A percentile compares a stretch with the other conserved stretches of the same genome.
phyloP scores from a whole-genome alignment of 148 eudicot species.

The Pharnaceum exiguum region DNA sequence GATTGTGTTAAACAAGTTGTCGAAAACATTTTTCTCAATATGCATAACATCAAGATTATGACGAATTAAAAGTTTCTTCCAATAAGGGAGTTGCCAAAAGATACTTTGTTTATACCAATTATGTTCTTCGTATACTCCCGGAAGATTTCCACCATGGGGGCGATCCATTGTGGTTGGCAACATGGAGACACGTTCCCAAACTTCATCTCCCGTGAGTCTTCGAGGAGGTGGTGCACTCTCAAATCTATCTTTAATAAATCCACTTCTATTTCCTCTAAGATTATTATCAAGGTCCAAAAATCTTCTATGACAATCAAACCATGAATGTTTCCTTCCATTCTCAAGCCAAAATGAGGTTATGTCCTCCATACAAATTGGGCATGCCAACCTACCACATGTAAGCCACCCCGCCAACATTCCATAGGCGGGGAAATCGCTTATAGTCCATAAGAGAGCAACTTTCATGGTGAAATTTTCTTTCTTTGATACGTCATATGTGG shows the following conservation, averaged over 20 bases:
- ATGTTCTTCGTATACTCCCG: background rate
- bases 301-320: constrained; percentile 11
- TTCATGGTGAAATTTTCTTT: background rate
- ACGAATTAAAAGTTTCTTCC: background rate
- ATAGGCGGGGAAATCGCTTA: background rate
- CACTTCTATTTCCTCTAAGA: background rate
- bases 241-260: background rate
- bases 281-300: background rate
- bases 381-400: background rate
- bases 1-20: too few species aligned
- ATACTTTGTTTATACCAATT: background rate
- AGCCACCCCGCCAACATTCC: background rate
- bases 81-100: constrained; percentile 3
- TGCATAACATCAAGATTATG: constrained; percentile 6
- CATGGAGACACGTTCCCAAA: background rate
- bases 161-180: background rate
- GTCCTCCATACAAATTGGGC: background rate
- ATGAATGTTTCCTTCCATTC: background rate
- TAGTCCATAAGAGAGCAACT: background rate
- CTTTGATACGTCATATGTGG: too few species aligned
- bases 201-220: background rate
- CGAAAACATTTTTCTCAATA: background rate
- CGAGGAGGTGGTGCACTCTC: background rate
- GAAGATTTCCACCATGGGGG: background rate
- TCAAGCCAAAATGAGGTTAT: background rate